phyloP scores from a whole-genome alignment of 805 yeast genomes.

The Kluyveromyces starmeri region DNA sequence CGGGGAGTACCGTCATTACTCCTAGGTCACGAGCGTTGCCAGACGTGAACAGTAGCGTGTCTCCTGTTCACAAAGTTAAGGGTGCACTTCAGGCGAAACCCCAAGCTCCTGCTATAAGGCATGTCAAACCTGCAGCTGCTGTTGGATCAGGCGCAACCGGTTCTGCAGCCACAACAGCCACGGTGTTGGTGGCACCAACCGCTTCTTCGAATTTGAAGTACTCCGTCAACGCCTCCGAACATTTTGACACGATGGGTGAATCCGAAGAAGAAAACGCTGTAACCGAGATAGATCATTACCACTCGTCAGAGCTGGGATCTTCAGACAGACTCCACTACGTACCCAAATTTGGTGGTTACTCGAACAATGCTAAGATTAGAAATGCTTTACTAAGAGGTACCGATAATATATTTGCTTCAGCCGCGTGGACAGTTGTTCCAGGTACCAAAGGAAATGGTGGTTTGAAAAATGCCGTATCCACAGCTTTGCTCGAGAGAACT shows the following conservation, averaged over 20 bases:
- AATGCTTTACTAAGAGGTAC: slow-evolving; percentile 30
- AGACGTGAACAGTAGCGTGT: slow-evolving; percentile 23
- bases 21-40: slow-evolving; percentile 29
- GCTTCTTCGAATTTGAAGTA: slow-evolving; percentile 14
- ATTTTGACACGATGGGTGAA: too few species aligned
- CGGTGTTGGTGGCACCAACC: slow-evolving; percentile 5
- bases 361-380: slow-evolving; percentile 46
- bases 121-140: slow-evolving; percentile 16
- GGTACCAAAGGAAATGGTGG: slow-evolving; percentile 80
- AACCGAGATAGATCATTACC: slow-evolving; percentile 7
- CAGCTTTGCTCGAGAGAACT: slow-evolving; percentile 39
- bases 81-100: slow-evolving; percentile 20
- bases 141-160: not conserved
- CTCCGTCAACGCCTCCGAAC: slow-evolving; percentile 6
- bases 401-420: slow-evolving; percentile 33
- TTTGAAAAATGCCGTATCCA: slow-evolving; percentile 68
- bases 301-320: slow-evolving; percentile 16
- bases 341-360: slow-evolving; percentile 63
- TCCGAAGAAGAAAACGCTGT: not conserved
- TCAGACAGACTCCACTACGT: slow-evolving; percentile 16
- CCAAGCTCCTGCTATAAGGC: slow-evolving; percentile 28
- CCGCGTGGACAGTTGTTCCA: slow-evolving; percentile 70
- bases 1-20: slow-evolving; percentile 25
- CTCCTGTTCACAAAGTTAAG: slow-evolving; percentile 24
- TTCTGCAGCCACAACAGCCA: slow-evolving; percentile 6